Evolutionary conservation across 768 basidiomycete species (phyloP).

Genomic region (Baorangia bicolor): DNA sequence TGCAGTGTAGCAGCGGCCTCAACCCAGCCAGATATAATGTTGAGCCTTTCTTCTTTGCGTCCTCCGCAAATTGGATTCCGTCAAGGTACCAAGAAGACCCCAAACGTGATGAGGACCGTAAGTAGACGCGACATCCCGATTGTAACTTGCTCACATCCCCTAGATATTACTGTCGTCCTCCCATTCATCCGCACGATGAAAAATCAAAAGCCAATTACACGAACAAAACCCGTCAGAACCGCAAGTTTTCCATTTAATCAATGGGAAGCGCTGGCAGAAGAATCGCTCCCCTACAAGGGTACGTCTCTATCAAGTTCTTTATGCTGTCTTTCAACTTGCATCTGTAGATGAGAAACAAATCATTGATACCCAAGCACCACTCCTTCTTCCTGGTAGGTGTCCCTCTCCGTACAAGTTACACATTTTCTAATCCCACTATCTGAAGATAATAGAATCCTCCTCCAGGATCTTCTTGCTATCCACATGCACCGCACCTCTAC

Average conservation of each 20-base stretch:
- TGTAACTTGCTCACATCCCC: not conserved
- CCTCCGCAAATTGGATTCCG: slow-evolving; percentile 65
- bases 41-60: slow-evolving; percentile 67
- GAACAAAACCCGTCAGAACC: slow-evolving; percentile 16
- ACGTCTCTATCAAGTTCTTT: not conserved
- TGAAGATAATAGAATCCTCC: slow-evolving; percentile 21
- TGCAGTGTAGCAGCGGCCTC: not conserved
- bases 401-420: not conserved
- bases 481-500: slow-evolving; percentile 46
- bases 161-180: slow-evolving; percentile 58
- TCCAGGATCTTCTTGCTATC: slow-evolving; percentile 50
- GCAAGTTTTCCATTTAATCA: not conserved
- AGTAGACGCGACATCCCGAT: slow-evolving; percentile 34
- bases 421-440: not conserved
- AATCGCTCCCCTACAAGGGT: slow-evolving; percentile 19
- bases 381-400: slow-evolving; percentile 37
- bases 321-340: not conserved
- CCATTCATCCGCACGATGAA: slow-evolving; percentile 48
- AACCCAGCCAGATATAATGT: slow-evolving; percentile 44
- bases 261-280: not conserved
- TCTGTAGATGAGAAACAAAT: slow-evolving; percentile 23
- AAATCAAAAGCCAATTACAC: slow-evolving; percentile 25
- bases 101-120: slow-evolving; percentile 46
- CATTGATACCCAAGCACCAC: slow-evolving; percentile 55
- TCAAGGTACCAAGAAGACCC: slow-evolving; percentile 60